Evolutionary conservation across 495 filamentous ascomycete species (phyloP), one percentile per base, ranked within the genome.

Genomic region (Penicillium malachiteum): DNA sequence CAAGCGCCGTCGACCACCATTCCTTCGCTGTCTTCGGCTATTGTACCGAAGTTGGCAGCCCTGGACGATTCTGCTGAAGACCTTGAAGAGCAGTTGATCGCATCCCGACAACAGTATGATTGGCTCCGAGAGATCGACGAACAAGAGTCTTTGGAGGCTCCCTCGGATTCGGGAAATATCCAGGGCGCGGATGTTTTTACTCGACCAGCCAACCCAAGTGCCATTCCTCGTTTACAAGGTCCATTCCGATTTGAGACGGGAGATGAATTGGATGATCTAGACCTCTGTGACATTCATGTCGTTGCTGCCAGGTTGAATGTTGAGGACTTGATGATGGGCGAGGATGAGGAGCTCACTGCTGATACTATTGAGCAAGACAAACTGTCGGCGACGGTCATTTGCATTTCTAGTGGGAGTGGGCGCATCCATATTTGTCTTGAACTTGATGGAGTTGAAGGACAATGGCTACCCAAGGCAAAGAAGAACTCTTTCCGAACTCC

Each of bases 111-210:
- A 48, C 92, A 96, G 65, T 81, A 86, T 13, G 84, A 87, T 30
- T 96, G 91, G 91, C 82, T 96, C 60, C 78, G 83, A 0, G 88
- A 93, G 57, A 79, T 96, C 54, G 88, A 93, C 61, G 82, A 79
- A 13, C 88, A 95, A 62, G 88, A 92, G 40, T 84, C 90, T 3
- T 54, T 75, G 30, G 54, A 62, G 32, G 54, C 57, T 8, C 48
- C 62, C 5, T 53, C 60, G 1, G 66, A 67, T 1, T 56, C 64
- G 4, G 66, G 57, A 17, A 64, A 59, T 8, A 65, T 70, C 3
- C 64, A 78, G 8, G 84, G 87, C 46, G 81, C 80, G 2, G 87
- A 92, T 67, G 79, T 94, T 1, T 91, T 87, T 61, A 78, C 68
- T 35, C 84, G 92, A 35, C 92, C 92, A 7, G 64, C 71, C 0